Conservation (phyloP, 495 filamentous ascomycete species). For the Lepidopterella palustris region DNA sequence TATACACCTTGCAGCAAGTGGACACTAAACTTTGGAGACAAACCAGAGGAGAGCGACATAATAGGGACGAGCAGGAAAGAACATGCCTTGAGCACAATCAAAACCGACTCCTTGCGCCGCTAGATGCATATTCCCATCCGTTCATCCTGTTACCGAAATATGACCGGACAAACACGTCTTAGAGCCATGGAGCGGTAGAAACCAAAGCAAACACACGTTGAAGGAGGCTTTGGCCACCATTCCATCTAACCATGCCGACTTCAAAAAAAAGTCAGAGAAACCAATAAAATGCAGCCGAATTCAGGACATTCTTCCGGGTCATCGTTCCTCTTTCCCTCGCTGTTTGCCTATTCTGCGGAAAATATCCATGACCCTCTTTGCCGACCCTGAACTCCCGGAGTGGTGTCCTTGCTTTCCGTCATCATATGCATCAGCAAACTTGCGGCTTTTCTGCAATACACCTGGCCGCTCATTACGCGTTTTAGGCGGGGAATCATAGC, state of each 20-base stretch:
- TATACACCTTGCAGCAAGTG: neutral
- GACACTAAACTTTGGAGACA: neutral
- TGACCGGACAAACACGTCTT: neutral
- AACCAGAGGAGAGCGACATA: neutral
- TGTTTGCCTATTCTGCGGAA: constrained; percentile 80
- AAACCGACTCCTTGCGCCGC: neutral
- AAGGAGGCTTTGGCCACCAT: neutral
- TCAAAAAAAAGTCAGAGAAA: neutral
- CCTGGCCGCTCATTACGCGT: constrained; percentile 29
- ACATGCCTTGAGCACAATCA: too few relatives aligned
- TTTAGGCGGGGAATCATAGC: constrained; percentile 11
- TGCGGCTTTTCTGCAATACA: constrained; percentile 73
- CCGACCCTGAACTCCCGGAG: constrained; percentile 75
- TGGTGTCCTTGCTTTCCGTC: constrained; percentile 56
- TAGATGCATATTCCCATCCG: neutral
- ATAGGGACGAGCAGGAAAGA: neutral
- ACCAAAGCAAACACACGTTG: neutral
- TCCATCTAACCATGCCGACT: neutral
- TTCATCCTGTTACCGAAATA: neutral
- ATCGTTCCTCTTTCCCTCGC: constrained; percentile 23
- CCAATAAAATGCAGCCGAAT: neutral
- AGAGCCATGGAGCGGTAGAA: neutral
- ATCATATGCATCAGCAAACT: constrained; percentile 88
- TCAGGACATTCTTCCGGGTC: neutral
- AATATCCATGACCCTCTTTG: constrained; percentile 94